phyloP scores from a whole-genome alignment of 805 yeast genomes.

The Candida ipomoeae region DNA sequence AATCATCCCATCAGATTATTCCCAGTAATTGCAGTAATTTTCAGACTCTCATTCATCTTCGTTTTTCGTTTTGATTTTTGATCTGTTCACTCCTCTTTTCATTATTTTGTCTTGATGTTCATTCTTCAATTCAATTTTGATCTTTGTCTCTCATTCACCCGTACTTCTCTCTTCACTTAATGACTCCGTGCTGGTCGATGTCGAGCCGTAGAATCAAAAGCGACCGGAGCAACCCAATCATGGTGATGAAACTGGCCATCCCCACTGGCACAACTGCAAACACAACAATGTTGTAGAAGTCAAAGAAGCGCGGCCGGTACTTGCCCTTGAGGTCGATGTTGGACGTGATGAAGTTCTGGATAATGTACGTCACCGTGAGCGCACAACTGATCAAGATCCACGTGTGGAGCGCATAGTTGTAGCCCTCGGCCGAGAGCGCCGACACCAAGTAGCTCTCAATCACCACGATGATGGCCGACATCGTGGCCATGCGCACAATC shows the following conservation, averaged over 20 bases:
- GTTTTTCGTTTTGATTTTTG: no score
- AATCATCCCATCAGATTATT: no score
- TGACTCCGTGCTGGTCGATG: slow-evolving; percentile 25
- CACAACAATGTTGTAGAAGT: slow-evolving; percentile 82
- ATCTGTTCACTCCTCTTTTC: no score
- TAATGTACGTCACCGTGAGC: slow-evolving; percentile 71
- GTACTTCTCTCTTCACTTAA: neutral
- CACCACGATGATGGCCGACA: slow-evolving; percentile 69
- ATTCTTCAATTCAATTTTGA: no score
- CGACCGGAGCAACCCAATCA: slow-evolving; percentile 77
- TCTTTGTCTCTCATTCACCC: no score
- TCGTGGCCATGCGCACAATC: slow-evolving; percentile 76
- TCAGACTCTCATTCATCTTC: no score
- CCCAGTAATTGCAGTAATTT: no score
- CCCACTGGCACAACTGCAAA: slow-evolving; percentile 99
- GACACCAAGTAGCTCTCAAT: slow-evolving; percentile 65
- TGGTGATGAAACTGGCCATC: slow-evolving; percentile 85
- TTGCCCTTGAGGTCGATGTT: slow-evolving; percentile 52
- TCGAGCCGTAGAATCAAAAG: slow-evolving; percentile 72
- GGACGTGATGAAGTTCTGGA: slow-evolving; percentile 85
- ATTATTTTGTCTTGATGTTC: no score
- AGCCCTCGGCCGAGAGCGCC: slow-evolving; percentile 62
- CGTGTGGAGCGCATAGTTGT: slow-evolving; percentile 73
- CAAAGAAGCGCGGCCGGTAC: slow-evolving; percentile 62
- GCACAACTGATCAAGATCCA: slow-evolving; percentile 91